A percentile compares a stretch with the other conserved stretches of the same genome.
phyloP scores from a whole-genome alignment of 176 grass and related monocot species.

The Luzula sylvatica region DNA sequence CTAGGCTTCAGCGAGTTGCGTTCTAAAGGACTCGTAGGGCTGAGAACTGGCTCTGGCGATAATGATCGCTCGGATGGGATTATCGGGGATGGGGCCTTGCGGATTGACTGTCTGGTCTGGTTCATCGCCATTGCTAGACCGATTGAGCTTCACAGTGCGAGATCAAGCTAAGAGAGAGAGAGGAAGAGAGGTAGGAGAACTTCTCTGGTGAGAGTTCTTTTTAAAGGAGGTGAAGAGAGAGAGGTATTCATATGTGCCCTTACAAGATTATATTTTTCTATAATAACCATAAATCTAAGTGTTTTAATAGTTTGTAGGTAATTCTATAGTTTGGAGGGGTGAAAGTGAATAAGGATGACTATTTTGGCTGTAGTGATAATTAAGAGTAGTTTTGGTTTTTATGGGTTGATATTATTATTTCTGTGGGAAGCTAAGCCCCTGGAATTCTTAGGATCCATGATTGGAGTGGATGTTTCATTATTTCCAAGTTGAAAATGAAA shows the following conservation, averaged over 20 bases:
- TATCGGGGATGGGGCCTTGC: slow-evolving; percentile 1
- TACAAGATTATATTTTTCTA: neutral
- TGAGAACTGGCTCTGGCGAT: slow-evolving; percentile 5
- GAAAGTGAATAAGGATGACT: neutral
- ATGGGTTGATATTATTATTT: neutral
- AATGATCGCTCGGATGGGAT: slow-evolving; percentile 5
- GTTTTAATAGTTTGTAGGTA: neutral
- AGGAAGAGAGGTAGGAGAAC: neutral
- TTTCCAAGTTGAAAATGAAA: no score
- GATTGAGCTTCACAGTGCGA: neutral
- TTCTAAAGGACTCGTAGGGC: slow-evolving; percentile 49
- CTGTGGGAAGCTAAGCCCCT: slow-evolving; percentile 3
- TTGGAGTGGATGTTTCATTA: no score
- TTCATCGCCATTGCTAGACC: slow-evolving; percentile 17
- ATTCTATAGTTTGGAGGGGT: neutral
- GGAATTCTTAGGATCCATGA: slow-evolving; percentile 20
- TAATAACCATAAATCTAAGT: neutral
- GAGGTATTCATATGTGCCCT: neutral
- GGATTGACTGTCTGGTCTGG: neutral
- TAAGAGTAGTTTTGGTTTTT: no score
- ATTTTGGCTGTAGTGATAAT: neutral
- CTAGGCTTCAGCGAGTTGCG: slow-evolving; percentile 25
- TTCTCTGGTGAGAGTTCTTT: neutral
- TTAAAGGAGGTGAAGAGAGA: neutral
- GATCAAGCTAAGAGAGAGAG: slow-evolving; percentile 11